Base-by-base conservation (phyloP, 805 yeast genomes). In the Wickerhamomyces sydowiorum region DNA sequence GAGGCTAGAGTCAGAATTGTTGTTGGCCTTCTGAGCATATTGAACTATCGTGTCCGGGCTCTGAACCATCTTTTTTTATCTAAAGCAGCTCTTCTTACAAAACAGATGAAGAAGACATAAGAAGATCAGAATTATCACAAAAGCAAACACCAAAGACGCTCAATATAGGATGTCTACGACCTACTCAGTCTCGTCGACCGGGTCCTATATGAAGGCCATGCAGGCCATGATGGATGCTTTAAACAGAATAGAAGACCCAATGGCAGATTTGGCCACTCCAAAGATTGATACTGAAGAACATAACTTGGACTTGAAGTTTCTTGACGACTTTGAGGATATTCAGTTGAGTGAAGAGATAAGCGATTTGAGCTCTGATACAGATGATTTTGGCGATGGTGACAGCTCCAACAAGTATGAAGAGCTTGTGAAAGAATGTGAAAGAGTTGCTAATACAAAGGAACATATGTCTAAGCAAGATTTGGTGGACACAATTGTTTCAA, bases 121-220 rank as follows among this genome's bases (percentile, higher is more conserved):
- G 17, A 9, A 7, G 8, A 9, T 12, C 14, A 28, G 18, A 15
- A 28, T 7, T 9, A n/a, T 17, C 15, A 5, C n/a, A n/a, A 18
- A 30, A 30, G 17, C n/a, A 24, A 2, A 13, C 21, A 24, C 6
- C 28, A 17, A 14, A 14, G 15, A 25, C 28, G 5, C 4, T 14
- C 10, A 4, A 19, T 21, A 17, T n/a, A 22, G 6, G 21, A 76
- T 75, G 80, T 65, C 77, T 2, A 65, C 65, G 0, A 52, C 74
- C 6, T 78, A 76, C 48, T 72, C 75, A 37, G 83, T 72, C 8
- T 66, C 75, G 13, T 82, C 90, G 1, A 82, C 90, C 9, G 75
- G 77, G 60, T 83, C 93, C 19, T 85, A 76, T 60, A 77, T 85
- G 84, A 76, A 75, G 56, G 91, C 93, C 17, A 82, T 85, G 88